Evolutionary conservation across 164 flowering plant genomes (phyloP), one percentile per base, ranked within the genome.

Genomic region (Litsea cubeba): DNA sequence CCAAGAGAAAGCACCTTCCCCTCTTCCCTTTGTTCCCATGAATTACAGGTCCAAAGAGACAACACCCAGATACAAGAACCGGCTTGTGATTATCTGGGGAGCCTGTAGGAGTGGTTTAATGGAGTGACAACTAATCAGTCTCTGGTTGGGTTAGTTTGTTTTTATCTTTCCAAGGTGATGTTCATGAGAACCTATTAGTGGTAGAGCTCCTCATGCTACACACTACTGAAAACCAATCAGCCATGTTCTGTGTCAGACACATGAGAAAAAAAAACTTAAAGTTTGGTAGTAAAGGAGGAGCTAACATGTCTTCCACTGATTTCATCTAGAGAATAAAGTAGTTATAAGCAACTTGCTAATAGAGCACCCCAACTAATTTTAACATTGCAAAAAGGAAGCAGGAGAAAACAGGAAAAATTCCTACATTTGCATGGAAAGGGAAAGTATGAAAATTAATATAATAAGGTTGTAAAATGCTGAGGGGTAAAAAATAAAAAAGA

Each of bases 231-330:
- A 80, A 62, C 75, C 79, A 80, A 76, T 72, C 75, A 76, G 78
- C 72, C 69, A 74, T 81, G 76, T 66, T 71, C 72, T 35, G 35
- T 79, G 84, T 75, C 85, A 82, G 83, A 75, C 76, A 78, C 79
- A 71, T 80, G 73, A 67, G 79, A 78, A 76, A 75, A 65, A 57
- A 6, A 30, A 17, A 30, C n/a, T 63, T 69, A 72, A 76, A 77
- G 72, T 71, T 67, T 75, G 81, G 80, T 77, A 75, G 71, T 62
- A 75, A 77, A 79, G 78, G 73, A 84, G 85, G 40, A 12, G 69
- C 69, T 49, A 83, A 84, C 91, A 85, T 84, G 90, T 87, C 83
- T 86, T 88, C 82, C 90, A 79, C 82, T 73, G 79, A 79, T 85
- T 81, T 86, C 84, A 77, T 8, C 28, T 4, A 62, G 50, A 72